Conservation (phyloP, 2,329 filamentous ascomycete species). For the Curvularia verruculosa region DNA sequence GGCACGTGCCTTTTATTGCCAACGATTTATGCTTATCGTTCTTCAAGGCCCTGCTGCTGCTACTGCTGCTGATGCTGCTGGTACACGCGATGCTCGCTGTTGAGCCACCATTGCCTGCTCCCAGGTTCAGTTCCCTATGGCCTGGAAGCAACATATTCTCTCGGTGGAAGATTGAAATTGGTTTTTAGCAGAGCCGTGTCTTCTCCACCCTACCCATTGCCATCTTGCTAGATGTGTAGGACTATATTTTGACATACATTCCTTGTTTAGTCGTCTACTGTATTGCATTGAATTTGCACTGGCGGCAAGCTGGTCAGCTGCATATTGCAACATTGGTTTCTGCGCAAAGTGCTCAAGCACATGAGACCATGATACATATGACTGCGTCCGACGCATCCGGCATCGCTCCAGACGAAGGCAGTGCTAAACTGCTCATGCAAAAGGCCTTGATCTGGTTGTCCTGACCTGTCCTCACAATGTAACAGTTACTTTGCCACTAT, state of each 20-base stretch:
- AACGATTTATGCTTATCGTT: conserved; percentile 29
- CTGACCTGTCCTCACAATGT: not conserved
- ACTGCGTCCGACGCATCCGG: not conserved
- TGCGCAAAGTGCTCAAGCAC: not conserved
- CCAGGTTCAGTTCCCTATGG: conserved; percentile 53
- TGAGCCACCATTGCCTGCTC: conserved; percentile 59
- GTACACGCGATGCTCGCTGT: conserved; percentile 12
- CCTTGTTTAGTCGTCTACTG: not conserved
- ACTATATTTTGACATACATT: conserved; percentile 58
- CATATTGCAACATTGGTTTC: not conserved
- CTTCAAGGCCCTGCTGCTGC: conserved; percentile 16
- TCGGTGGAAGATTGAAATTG: conserved; percentile 58
- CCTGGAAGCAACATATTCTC: conserved; percentile 58
- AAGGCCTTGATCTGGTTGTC: not conserved
- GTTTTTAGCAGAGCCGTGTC: conserved; percentile 61
- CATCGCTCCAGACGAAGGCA: not conserved
- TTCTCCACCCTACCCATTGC: conserved; percentile 58
- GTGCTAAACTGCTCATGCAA: not conserved
- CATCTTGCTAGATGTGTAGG: conserved; percentile 49
- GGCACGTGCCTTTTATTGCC: conserved; percentile 10
- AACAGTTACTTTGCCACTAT: not conserved
- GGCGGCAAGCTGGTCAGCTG: not conserved
- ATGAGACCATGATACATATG: not conserved
- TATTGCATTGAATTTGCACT: not conserved
- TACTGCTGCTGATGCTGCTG: conserved; percentile 13